Conservation (phyloP, 2,329 filamentous ascomycete species). For the Fusarium sambucinum region DNA sequence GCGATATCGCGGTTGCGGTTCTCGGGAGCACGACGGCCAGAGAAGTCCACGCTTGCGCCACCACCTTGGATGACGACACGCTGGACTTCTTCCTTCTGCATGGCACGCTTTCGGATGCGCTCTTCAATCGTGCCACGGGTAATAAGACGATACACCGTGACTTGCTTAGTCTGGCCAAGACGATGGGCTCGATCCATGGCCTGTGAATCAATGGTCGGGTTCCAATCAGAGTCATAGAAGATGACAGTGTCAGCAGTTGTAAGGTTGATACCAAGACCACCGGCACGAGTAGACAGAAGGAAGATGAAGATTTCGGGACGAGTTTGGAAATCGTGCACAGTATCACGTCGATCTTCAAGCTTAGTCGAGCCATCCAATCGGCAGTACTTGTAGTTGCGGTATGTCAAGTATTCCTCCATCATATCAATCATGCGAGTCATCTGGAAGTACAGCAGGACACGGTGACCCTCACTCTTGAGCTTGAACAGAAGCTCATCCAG, state of each 20-base stretch:
- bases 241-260: conserved; percentile 98
- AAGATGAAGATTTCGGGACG: conserved; percentile 97
- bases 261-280: conserved; percentile 97
- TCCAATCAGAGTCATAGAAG: conserved; percentile 99
- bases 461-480: conserved; percentile 92
- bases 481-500: conserved; percentile 88
- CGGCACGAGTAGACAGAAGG: conserved; percentile 92
- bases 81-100: conserved; percentile 99
- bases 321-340: conserved; percentile 95
- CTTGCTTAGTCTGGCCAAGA: conserved; percentile 93
- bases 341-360: conserved; percentile 95
- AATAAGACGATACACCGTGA: conserved; percentile 97
- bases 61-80: conserved; percentile 96
- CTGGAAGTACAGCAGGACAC: conserved; percentile 98
- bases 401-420: conserved; percentile 98
- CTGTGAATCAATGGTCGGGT: conserved; percentile 97
- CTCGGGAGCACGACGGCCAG: conserved; percentile 85
- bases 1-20: conserved; percentile 98
- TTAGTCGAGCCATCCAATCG: conserved; percentile 97
- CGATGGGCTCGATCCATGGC: conserved; percentile 99
- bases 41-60: conserved; percentile 94
- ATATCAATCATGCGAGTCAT: conserved; percentile 99
- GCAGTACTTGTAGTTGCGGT: conserved; percentile 99
- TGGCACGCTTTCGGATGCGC: conserved; percentile 93
- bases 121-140: conserved; percentile 97